Percentiles rank a stretch among this genome's conserved stretches.
phyloP scores from a whole-genome alignment of 2,329 filamentous ascomycete species.

The Trichoderma cornu-damae region DNA sequence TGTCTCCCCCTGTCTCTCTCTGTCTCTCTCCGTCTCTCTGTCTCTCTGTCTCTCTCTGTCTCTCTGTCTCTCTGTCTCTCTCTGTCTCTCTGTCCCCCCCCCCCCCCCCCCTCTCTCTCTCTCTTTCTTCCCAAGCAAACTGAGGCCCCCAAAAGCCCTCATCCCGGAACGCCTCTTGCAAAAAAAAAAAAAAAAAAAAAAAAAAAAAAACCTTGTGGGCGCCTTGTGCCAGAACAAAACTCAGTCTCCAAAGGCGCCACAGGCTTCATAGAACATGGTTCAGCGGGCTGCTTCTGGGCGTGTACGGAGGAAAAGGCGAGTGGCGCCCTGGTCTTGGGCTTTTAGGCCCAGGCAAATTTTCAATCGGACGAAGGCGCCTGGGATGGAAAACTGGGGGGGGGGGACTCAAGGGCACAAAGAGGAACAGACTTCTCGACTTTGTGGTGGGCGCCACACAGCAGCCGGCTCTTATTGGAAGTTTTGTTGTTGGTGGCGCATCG shows the following conservation, averaged over 20 bases:
- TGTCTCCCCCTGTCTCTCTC: no score
- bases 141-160: no score
- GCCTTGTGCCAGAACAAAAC: neutral
- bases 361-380: neutral
- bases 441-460: constrained; percentile 3
- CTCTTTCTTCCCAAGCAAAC: no score
- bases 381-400: constrained; percentile 5
- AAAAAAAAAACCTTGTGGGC: constrained; percentile 2
- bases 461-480: neutral
- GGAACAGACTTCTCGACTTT: neutral
- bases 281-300: neutral
- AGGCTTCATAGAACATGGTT: no score
- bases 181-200: no score
- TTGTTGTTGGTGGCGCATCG: constrained; percentile 19
- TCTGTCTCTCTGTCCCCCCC: no score
- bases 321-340: constrained; percentile 3
- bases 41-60: no score
- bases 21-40: no score
- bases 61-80: no score
- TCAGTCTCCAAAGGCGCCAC: neutral
- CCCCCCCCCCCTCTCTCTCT: no score
- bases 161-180: no score
- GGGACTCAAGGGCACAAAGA: neutral
- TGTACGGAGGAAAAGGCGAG: neutral
- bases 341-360: neutral